Evolutionary conservation across 805 yeast genomes (phyloP).

Genomic region (Candida dajiaensis): DNA sequence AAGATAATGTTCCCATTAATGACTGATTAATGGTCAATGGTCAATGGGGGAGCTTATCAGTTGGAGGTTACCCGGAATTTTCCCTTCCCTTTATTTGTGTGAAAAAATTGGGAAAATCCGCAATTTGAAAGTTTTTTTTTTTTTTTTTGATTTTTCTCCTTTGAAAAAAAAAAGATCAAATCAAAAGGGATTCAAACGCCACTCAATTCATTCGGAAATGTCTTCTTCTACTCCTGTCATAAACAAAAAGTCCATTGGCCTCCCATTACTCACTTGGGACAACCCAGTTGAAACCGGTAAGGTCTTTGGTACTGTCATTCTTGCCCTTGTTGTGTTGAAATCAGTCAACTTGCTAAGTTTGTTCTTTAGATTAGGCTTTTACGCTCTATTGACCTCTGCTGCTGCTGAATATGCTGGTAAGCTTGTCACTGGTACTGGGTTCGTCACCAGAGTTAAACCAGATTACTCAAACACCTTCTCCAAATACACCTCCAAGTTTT

Average conservation of each 20-base stretch:
- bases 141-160: too few relatives aligned
- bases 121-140: not conserved
- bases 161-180: too few relatives aligned
- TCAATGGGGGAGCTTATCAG: too few relatives aligned
- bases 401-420: conserved; percentile 74
- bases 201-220: not conserved
- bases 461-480: conserved; percentile 37
- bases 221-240: not conserved
- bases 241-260: conserved; percentile 4
- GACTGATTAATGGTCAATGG: too few relatives aligned
- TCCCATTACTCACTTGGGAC: conserved; percentile 60
- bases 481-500: conserved; percentile 31
- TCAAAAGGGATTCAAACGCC: too few relatives aligned
- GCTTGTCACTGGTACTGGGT: conserved; percentile 66
- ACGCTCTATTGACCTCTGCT: conserved; percentile 58
- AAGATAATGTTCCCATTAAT: too few relatives aligned
- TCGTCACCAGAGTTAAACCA: conserved; percentile 73
- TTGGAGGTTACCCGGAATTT: not conserved
- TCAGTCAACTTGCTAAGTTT: conserved; percentile 56
- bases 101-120: too few relatives aligned
- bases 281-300: conserved; percentile 74
- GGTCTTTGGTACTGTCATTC: conserved; percentile 59
- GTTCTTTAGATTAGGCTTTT: conserved; percentile 53
- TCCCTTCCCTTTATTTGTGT: not conserved
- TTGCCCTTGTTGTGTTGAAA: conserved; percentile 51